Evolutionary conservation across 306 rosid genomes (phyloP).

Genomic region (Leucaena leucocephala): DNA sequence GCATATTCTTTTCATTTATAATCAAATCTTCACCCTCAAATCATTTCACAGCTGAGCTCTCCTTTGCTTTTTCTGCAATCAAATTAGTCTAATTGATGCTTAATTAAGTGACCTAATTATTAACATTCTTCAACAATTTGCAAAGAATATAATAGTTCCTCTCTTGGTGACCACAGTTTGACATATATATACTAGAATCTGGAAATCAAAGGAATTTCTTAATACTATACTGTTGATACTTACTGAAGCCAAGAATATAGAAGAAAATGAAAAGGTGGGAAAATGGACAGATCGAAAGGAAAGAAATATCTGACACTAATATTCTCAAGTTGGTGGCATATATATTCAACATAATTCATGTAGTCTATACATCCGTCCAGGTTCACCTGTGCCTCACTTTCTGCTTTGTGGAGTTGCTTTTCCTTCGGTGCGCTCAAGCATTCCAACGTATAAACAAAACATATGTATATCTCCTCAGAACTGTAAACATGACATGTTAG

Average conservation of each 20-base stretch:
- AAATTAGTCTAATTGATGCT: not conserved
- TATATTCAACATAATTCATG: not conserved
- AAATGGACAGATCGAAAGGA: not conserved
- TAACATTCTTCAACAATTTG: not conserved
- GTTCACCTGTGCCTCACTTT: not conserved
- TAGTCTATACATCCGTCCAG: not conserved
- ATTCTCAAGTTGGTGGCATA: not conserved
- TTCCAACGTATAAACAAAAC: not conserved
- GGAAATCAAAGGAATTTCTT: not conserved
- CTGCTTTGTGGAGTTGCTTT: not conserved
- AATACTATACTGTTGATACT: not conserved
- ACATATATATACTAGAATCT: not conserved
- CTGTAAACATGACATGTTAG: too few species aligned
- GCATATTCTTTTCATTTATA: not conserved
- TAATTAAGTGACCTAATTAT: not conserved
- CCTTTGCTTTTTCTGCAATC: not conserved
- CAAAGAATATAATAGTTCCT: not conserved
- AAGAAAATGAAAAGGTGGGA: not conserved
- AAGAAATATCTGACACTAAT: not conserved
- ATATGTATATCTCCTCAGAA: too few species aligned
- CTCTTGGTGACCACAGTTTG: not conserved
- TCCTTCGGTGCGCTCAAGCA: not conserved
- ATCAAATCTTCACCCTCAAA: not conserved
- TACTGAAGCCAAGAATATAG: not conserved
- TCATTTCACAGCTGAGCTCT: not conserved